Percentiles rank a stretch among this genome's conserved stretches.
Evolutionary conservation across 768 basidiomycete species (phyloP).

Genomic region (Cyclocybe cylindracea): DNA sequence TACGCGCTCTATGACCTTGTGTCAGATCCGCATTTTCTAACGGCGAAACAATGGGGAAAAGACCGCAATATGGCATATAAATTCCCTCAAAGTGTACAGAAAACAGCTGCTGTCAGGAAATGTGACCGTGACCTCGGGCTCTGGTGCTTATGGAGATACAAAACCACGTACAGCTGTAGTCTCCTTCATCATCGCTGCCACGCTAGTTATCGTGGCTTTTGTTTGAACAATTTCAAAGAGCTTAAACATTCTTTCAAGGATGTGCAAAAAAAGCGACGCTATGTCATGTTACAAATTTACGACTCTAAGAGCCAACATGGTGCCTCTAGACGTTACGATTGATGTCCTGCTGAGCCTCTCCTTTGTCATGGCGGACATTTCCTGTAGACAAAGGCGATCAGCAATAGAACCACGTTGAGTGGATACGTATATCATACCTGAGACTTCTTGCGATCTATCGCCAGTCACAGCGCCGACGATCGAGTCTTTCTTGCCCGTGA

Average conservation of each 20-base stretch:
- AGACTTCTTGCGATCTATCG: conserved; percentile 41
- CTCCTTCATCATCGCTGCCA: no score
- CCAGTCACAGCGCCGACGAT: conserved; percentile 49
- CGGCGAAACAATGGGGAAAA: conserved; percentile 21
- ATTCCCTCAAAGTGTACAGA: conserved; percentile 75
- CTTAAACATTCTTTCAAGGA: no score
- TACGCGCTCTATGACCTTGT: conserved; percentile 31
- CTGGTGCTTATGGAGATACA: no score
- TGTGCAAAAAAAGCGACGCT: no score
- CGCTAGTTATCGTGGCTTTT: no score
- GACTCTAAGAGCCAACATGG: no score
- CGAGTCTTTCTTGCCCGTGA: conserved; percentile 43
- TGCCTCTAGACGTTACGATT: conserved; percentile 34
- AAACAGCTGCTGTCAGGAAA: conserved; percentile 37
- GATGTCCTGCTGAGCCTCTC: conserved; percentile 46
- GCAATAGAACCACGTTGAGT: not conserved
- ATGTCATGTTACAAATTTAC: no score
- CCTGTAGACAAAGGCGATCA: conserved; percentile 31
- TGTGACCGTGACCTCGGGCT: not conserved
- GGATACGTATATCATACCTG: conserved; percentile 29
- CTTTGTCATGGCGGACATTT: conserved; percentile 37
- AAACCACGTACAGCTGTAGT: no score
- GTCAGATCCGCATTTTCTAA: not conserved
- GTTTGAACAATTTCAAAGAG: no score
- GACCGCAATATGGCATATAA: conserved; percentile 86